Conservation (phyloP, 2,329 filamentous ascomycete genomes). For the Clarireedia homoeocarpa region DNA sequence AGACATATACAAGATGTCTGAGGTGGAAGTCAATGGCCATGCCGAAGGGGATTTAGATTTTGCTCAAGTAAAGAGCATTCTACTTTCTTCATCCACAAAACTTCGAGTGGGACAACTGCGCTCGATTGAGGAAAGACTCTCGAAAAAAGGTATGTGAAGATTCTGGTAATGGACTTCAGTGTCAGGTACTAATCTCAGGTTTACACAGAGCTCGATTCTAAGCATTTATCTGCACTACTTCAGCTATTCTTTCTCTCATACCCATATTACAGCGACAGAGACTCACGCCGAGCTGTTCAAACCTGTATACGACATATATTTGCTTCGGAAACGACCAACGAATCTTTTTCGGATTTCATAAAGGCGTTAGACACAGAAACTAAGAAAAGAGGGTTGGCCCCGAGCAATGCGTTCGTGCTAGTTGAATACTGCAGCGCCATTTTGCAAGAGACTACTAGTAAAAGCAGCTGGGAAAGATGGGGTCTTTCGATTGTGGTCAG, state of each 20-base stretch:
- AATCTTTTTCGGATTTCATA: constrained; percentile 56
- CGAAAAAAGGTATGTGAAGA: constrained; percentile 39
- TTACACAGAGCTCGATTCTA: constrained; percentile 29
- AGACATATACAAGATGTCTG: constrained; percentile 39
- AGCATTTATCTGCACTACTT: constrained; percentile 47
- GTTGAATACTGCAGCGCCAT: constrained; percentile 83
- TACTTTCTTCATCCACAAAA: constrained; percentile 56
- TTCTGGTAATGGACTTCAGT: constrained; percentile 17
- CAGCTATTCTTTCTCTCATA: constrained; percentile 80
- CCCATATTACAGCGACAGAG: constrained; percentile 76
- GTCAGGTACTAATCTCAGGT: not conserved
- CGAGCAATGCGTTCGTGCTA: constrained; percentile 77
- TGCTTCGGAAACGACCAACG: constrained; percentile 45
- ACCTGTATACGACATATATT: constrained; percentile 67
- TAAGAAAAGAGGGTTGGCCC: constrained; percentile 67
- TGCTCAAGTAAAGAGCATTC: constrained; percentile 39
- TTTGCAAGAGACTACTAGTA: constrained; percentile 60
- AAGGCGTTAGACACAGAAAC: constrained; percentile 63
- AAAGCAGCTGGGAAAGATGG: constrained; percentile 55
- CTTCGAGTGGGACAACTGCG: constrained; percentile 47
- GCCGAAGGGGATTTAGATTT: constrained; percentile 44
- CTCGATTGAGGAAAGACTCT: constrained; percentile 48
- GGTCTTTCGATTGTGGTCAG: constrained; percentile 58
- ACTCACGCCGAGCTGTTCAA: constrained; percentile 76
- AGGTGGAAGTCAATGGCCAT: constrained; percentile 38